A percentile compares a stretch with the other conserved stretches of the same genome.
Conservation (phyloP, 108 stramenopile species). For the Cyclotella distinguenda region DNA sequence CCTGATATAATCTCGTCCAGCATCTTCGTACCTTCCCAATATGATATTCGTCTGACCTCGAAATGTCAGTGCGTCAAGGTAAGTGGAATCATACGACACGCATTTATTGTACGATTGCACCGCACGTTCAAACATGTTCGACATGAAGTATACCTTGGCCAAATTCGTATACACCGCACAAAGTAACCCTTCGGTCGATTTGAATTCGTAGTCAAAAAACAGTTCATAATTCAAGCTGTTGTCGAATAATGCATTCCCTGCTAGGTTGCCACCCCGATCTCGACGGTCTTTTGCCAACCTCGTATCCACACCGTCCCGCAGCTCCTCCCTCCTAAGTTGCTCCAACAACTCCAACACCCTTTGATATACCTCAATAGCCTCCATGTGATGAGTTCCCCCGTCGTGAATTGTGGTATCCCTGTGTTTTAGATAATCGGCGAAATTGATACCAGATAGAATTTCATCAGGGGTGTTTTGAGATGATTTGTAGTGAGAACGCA, state of each 20-base stretch:
- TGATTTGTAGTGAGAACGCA: constrained; percentile 19
- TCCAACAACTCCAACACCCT: constrained; percentile 44
- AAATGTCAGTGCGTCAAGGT: constrained; percentile 63
- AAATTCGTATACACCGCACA: constrained; percentile 54
- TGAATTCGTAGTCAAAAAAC: constrained; percentile 45
- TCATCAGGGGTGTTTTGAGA: constrained; percentile 14
- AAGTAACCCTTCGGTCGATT: constrained; percentile 66
- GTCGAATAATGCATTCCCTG: background rate
- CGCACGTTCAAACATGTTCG: constrained; percentile 82
- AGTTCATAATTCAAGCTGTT: constrained; percentile 56
- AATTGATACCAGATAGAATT: constrained; percentile 31
- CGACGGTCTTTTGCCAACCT: constrained; percentile 17
- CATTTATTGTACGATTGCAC: constrained; percentile 58
- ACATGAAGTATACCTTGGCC: constrained; percentile 77
- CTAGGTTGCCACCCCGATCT: constrained; percentile 14
- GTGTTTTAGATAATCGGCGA: constrained; percentile 65
- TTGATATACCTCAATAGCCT: constrained; percentile 61
- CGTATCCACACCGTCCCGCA: constrained; percentile 28
- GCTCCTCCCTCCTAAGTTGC: constrained; percentile 19
- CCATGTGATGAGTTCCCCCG: constrained; percentile 67
- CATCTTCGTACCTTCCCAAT: constrained; percentile 66
- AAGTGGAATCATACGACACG: constrained; percentile 55
- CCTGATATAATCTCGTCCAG: constrained; percentile 54
- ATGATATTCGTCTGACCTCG: constrained; percentile 69
- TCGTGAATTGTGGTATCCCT: constrained; percentile 73